Conservation (phyloP, 257 asterid species). For the Capsicum baccatum region DNA sequence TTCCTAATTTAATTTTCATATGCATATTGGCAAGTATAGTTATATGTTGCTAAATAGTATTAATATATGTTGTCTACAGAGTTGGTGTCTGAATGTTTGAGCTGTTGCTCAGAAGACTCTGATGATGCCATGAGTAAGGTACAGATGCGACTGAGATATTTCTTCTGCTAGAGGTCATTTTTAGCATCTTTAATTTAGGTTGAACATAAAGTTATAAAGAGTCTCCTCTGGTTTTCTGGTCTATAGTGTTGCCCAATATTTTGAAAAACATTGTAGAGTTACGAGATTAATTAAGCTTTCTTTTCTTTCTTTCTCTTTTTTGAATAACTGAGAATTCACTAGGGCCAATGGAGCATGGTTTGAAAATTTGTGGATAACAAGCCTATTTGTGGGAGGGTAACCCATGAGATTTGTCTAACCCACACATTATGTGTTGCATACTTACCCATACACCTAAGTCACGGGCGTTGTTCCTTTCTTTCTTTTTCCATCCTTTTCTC, state of each 20-base stretch:
- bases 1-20: not conserved
- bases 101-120: constrained; percentile 94
- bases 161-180: constrained; percentile 16
- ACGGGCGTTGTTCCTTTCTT: not conserved
- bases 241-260: not conserved
- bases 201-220: not conserved
- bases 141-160: constrained; percentile 6
- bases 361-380: not conserved
- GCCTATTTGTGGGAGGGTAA: not conserved
- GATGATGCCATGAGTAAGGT: constrained; percentile 96
- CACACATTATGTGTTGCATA: not conserved
- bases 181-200: not conserved
- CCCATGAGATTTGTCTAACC: constrained; percentile 9
- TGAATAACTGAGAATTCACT: not conserved
- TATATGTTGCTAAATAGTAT: constrained; percentile 1
- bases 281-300: not conserved
- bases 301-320: not conserved
- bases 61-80: constrained; percentile 50
- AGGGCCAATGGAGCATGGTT: not conserved
- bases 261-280: not conserved
- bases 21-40: no score
- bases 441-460: not conserved
- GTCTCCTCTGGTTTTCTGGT: not conserved
- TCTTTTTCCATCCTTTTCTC: not conserved
- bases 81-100: constrained; percentile 81